Evolutionary conservation across 192 early-diverging fungal genomes (phyloP), one percentile per base, ranked within the genome.

Genomic region (Coemansia sp.): DNA sequence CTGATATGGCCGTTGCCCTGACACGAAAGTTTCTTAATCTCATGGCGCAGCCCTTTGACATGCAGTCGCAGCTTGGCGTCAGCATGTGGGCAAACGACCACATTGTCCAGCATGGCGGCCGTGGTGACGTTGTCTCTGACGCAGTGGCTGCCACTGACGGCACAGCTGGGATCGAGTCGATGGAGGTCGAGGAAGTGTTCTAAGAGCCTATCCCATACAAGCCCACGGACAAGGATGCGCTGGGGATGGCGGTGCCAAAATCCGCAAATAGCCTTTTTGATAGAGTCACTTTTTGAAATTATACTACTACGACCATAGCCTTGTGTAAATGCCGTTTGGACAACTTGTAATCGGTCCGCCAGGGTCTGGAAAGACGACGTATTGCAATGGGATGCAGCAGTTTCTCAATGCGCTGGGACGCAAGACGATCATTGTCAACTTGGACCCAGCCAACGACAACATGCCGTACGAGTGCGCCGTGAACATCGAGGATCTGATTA

Each of bases 31-130:
- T 98, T 68, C 76, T 99, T 70, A 86, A 94, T 60, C 82, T 86
- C 13, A 98, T 99, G 95, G 96, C 96, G 0, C 96, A 99, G 68
- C 95, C 97, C 0, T 89, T 95, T 65, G 95, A 96, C 56, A 64
- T 80, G 31, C 58, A 59, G 20, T 84, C 83, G 25, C 92, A 99
- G 84, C 68, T 92, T 25, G 94, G 95, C 5, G 85, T 94, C n/a
- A 93, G 92, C 47, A 75, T 98, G 75, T 95, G 92, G 93, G 83
- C 88, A 0, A 60, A 89, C 34, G 87, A 91, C 53, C 90, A 93
- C 59, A 88, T 93, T 59, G 77, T 69, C 8, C 78, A 81, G 67
- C 73, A 72, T 25, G 70, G 65, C 41, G 70, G 65, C 13, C 64
- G 59, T 10, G 64, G 70, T 31, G 63, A 65, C 28, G 21, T 61